Percentiles rank a stretch among this genome's conserved stretches.
Conservation (phyloP, 1,139 yeast species). For the Magnusiomyces fungicola region DNA sequence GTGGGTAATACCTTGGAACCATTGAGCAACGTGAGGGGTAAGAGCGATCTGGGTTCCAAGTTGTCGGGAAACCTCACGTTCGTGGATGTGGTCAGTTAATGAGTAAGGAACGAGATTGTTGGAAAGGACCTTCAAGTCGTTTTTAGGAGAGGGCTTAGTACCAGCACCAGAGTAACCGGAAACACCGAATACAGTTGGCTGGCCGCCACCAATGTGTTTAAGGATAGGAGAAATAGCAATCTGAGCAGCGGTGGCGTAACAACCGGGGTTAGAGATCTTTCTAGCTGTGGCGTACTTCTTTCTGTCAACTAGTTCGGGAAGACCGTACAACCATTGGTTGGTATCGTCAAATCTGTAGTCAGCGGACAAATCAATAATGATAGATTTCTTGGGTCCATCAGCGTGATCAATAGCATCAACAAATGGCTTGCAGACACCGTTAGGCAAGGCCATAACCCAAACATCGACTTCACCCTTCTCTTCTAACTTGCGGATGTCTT, state of each 20-base stretch:
- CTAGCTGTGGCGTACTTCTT: constrained; percentile 59
- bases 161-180: constrained; percentile 99
- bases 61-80: constrained; percentile 78
- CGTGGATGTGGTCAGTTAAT: constrained; percentile 93
- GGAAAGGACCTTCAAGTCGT: constrained; percentile 63
- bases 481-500: constrained; percentile 76
- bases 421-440: constrained; percentile 95
- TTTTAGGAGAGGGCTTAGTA: constrained; percentile 95
- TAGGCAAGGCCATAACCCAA: constrained; percentile 99
- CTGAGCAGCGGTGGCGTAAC: constrained; percentile 98
- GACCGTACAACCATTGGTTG: constrained; percentile 86
- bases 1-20: constrained; percentile 97
- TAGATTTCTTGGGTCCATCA: constrained; percentile 44
- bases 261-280: constrained; percentile 93
- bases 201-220: constrained; percentile 43
- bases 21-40: constrained; percentile 95
- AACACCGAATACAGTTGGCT: constrained; percentile 89
- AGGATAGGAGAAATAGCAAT: constrained; percentile 79
- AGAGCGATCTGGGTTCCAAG: constrained; percentile 77
- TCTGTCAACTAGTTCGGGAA: constrained; percentile 69
- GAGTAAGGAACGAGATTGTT: constrained; percentile 93
- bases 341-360: constrained; percentile 90
- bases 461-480: constrained; percentile 73
- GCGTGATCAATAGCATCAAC: constrained; percentile 85
- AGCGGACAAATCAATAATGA: constrained; percentile 87